These are phyloP conservation scores for Epichloe gansuensis DNA, from an alignment of 2,329 filamentous ascomycete genomes.

Conservation along the genomic window DNA sequence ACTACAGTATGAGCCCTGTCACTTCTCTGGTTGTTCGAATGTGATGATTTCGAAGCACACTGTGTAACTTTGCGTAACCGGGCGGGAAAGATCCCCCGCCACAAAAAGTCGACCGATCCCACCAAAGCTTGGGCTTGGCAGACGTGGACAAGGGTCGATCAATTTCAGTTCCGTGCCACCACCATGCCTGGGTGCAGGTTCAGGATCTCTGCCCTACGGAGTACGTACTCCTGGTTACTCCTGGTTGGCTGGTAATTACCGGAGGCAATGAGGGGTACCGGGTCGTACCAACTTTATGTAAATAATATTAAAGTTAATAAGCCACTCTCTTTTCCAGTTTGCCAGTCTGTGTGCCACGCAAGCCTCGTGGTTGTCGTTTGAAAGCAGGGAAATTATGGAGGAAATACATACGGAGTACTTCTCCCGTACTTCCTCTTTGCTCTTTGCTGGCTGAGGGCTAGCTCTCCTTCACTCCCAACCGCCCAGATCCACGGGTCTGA, in stretches of 20 bases:
- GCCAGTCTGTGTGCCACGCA: no score
- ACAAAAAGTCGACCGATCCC: not conserved
- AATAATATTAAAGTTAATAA: no score
- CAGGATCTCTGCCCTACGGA: not conserved
- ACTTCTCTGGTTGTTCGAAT: constrained; percentile 1
- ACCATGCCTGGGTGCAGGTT: no score
- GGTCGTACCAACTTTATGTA: not conserved
- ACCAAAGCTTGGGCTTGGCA: not conserved
- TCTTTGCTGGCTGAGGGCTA: not conserved
- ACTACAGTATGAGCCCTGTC: not conserved
- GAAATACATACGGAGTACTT: no score
- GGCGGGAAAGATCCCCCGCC: not conserved
- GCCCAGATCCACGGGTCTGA: no score
- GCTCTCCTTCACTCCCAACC: no score
- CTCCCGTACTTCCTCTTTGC: not conserved
- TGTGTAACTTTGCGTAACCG: not conserved
- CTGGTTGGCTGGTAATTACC: no score
- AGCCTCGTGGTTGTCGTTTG: no score
- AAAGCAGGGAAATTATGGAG: no score
- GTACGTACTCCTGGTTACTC: not conserved
- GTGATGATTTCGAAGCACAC: constrained; percentile 2
- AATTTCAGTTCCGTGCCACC: no score
- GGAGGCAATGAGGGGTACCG: no score
- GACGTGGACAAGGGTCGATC: not conserved
- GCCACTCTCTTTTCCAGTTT: no score